phyloP scores from a whole-genome alignment of 1,284 basidiomycete species.

The Marasmius tenuissimus region DNA sequence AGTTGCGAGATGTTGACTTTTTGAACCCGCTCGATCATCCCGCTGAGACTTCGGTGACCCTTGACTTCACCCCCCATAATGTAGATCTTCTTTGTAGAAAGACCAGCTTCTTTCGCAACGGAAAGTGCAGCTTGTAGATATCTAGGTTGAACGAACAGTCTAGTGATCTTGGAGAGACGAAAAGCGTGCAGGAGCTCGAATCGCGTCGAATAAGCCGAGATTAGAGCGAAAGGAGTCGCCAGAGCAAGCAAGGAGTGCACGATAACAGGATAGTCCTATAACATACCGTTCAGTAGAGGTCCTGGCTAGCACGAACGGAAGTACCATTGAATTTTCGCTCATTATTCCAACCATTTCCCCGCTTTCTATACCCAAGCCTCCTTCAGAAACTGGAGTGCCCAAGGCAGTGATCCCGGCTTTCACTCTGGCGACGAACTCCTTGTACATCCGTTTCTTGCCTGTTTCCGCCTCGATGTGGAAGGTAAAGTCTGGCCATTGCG shows the following conservation, averaged over 20 bases:
- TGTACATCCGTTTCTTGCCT: slow-evolving; percentile 43
- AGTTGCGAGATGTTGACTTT: slow-evolving; percentile 38
- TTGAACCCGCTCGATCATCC: slow-evolving; percentile 30
- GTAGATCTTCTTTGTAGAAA: slow-evolving; percentile 31
- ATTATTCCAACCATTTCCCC: slow-evolving; percentile 67
- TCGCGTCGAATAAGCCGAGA: slow-evolving; percentile 65
- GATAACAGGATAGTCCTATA: slow-evolving; percentile 62
- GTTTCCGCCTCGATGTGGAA: slow-evolving; percentile 58
- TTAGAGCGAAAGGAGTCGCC: slow-evolving; percentile 60
- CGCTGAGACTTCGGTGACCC: slow-evolving; percentile 7
- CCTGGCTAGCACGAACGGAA: slow-evolving; percentile 17
- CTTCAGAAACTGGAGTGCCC: slow-evolving; percentile 39
- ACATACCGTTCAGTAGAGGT: neutral
- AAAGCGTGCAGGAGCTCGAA: slow-evolving; percentile 65
- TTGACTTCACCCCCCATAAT: slow-evolving; percentile 10
- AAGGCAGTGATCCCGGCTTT: slow-evolving; percentile 60
- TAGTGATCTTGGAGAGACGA: slow-evolving; percentile 51
- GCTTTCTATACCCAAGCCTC: slow-evolving; percentile 55
- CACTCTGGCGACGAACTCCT: slow-evolving; percentile 50
- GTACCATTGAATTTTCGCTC: slow-evolving; percentile 66
- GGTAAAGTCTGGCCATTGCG: slow-evolving; percentile 51
- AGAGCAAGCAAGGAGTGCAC: slow-evolving; percentile 56
- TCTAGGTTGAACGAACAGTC: slow-evolving; percentile 60
- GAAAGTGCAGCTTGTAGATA: slow-evolving; percentile 48
- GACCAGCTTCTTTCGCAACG: slow-evolving; percentile 50